Evolutionary conservation across 2,329 filamentous ascomycete species (phyloP), one percentile per base, ranked within the genome.

Genomic region (Colletotrichum sp.): DNA sequence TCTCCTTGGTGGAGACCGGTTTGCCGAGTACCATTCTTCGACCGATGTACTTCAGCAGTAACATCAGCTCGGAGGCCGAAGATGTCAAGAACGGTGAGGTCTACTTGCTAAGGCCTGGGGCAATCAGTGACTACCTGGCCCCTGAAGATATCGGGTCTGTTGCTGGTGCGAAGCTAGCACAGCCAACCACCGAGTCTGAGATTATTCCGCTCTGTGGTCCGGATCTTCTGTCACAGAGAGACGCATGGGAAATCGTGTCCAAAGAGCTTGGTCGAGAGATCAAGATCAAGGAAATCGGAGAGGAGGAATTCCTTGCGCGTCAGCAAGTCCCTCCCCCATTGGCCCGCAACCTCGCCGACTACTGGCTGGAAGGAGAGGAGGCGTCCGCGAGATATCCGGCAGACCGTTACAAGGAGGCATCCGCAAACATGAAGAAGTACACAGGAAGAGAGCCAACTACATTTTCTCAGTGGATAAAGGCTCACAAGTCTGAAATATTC

Each of bases 61-160:
- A 90, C 75, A 32, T 82, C 21, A 36, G 83, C 0, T 80, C 78
- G 68, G 82, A 81, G 60, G 80, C 78, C 68, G 59, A 69, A 9
- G 80, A 77, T 6, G 82, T 87, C 18, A 32, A 74, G 5, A 77
- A 73, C 1, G 83, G 82, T 0, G 79, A 85, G 12, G 82, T 86
- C 16, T 81, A 80, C 48, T 55, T 86, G 4, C 78, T 79, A 9
- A 78, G 78, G 12, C 81, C 83, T 1, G 78, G 83, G 6, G 81
- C 80, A 13, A 70, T 76, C 55, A 79, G 82, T 16, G 88, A 90
- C 77, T 83, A 77, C 26, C 85, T 90, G 65, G 78, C 84, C 0
- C 85, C 86, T 0, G 79, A 79, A 3, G 87, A 90, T 77, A 88
- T 90, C 59, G 88, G 89, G 13, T 77, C 80, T 21, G 87, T 88